Conservation (phyloP, 2,329 filamentous ascomycete genomes). For the Colletotrichum lindemuthianum region DNA sequence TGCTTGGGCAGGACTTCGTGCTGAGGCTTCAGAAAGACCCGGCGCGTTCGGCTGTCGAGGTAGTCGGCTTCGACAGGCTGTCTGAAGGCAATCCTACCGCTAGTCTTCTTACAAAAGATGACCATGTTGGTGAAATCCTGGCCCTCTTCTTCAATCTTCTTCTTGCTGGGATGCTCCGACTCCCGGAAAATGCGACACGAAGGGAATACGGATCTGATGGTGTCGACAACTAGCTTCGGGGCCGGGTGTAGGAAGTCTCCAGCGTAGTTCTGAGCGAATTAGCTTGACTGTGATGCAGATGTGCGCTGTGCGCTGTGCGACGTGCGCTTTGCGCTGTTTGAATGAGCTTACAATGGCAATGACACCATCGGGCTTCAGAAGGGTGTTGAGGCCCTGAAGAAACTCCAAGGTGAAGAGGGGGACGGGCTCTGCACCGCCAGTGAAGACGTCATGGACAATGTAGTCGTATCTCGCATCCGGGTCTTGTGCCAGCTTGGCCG, state of each 20-base stretch:
- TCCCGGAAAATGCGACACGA: conserved; percentile 93
- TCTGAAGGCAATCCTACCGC: conserved; percentile 70
- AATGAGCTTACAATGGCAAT: conserved; percentile 80
- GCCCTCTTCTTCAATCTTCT: conserved; percentile 57
- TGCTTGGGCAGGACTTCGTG: conserved; percentile 71
- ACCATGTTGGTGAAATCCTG: conserved; percentile 95
- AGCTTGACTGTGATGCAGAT: conserved; percentile 32
- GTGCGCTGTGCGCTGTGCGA: no score
- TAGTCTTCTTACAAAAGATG: conserved; percentile 84
- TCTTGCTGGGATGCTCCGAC: conserved; percentile 61
- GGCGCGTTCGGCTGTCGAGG: conserved; percentile 75
- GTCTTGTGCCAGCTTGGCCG: conserved; percentile 55
- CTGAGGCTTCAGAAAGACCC: conserved; percentile 76
- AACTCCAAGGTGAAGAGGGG: conserved; percentile 90
- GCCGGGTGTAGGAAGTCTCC: conserved; percentile 84
- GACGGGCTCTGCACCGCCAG: conserved; percentile 91
- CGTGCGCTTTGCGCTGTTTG: background rate
- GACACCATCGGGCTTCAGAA: conserved; percentile 82
- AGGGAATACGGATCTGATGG: conserved; percentile 85
- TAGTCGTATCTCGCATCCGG: conserved; percentile 77
- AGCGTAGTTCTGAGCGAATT: conserved; percentile 80
- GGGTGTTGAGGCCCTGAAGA: conserved; percentile 72
- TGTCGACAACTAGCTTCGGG: conserved; percentile 81
- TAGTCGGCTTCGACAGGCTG: conserved; percentile 71
- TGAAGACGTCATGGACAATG: conserved; percentile 98